phyloP scores from a whole-genome alignment of 495 filamentous ascomycete genomes.

The Podospora didyma region DNA sequence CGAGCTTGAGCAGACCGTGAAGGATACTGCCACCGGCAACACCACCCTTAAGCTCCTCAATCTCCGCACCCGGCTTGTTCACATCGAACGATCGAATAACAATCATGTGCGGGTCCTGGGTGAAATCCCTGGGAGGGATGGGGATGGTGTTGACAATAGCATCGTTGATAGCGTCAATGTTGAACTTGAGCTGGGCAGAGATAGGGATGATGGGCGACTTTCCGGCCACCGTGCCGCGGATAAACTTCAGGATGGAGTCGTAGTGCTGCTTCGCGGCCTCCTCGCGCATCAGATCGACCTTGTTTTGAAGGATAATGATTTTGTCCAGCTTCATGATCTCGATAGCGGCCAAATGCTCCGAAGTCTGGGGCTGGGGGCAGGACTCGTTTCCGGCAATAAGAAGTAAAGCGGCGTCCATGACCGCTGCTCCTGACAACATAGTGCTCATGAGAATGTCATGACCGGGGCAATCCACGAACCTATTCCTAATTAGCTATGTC shows the following conservation, averaged over 20 bases:
- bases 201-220: slow-evolving; percentile 96
- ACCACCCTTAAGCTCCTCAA: slow-evolving; percentile 97
- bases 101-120: slow-evolving; percentile 91
- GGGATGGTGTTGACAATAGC: slow-evolving; percentile 89
- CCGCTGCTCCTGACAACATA: slow-evolving; percentile 97
- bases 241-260: slow-evolving; percentile 95
- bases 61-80: slow-evolving; percentile 99
- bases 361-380: slow-evolving; percentile 98
- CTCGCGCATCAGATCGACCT: slow-evolving; percentile 96
- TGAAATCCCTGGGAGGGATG: slow-evolving; percentile 84
- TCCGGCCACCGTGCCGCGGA: slow-evolving; percentile 92
- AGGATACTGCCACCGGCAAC: slow-evolving; percentile 96
- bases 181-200: slow-evolving; percentile 98
- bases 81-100: slow-evolving; percentile 98
- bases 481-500: slow-evolving; percentile 27
- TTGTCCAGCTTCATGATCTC: slow-evolving; percentile 99
- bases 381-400: slow-evolving; percentile 98
- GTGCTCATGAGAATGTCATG: slow-evolving; percentile 99
- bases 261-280: slow-evolving; percentile 88
- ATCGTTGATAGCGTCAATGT: slow-evolving; percentile 97
- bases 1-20: slow-evolving; percentile 90
- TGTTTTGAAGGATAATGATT: slow-evolving; percentile 98
- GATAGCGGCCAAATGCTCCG: slow-evolving; percentile 96
- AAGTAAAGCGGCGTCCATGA: slow-evolving; percentile 97
- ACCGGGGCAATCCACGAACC: slow-evolving; percentile 97